Evolutionary conservation across 768 basidiomycete genomes (phyloP), one percentile per base, ranked within the genome.

Genomic region (Trametes elegans): DNA sequence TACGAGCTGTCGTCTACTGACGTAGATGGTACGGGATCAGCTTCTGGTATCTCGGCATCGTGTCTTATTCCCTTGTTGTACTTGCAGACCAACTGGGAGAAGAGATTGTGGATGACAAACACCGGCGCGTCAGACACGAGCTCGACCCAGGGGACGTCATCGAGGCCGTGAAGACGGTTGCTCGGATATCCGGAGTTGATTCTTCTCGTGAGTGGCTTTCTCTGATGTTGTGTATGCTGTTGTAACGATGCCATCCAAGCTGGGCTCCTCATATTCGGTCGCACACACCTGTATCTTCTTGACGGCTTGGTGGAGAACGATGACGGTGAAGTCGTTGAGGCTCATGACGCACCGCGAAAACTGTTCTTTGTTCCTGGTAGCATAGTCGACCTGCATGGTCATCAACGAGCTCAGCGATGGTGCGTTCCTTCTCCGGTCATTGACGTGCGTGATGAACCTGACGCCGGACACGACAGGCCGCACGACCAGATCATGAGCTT

Each of bases 121-220:
- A 93, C 68, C 82, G 93, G 16, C 76, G 91, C 51, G 84, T 97
- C 7, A 79, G 92, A 35, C 90, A 93, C 63, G 87, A 93, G 55
- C 76, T 96, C 23, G 90, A 94, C 66, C 84, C 90, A 21, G 90
- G 91, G 3, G 94, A 98, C 67, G 80, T 93, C 7, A 90, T 98
- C 31, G 90, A 95, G 60, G 90, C 84, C 13, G 84, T 90, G 7
- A 80, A 80, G 48, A 98, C 94, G 10, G 90, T 95, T 42, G 90
- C 91, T 6, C 82, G 93, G 11, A 83, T 97, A 44, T 84, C 84
- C 13, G 95, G 94, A 1, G 91, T 98, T 4, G 95, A 97, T 69
- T 91, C 92, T 14, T 92, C 87, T 56, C 93, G 93, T 94, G 59
- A 66, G 88, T 75, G 1, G n/a, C 4, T 13, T 16, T 11, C 27